Base-by-base conservation (phyloP, 2,329 filamentous ascomycete species). In the Curvularia lunata region DNA sequence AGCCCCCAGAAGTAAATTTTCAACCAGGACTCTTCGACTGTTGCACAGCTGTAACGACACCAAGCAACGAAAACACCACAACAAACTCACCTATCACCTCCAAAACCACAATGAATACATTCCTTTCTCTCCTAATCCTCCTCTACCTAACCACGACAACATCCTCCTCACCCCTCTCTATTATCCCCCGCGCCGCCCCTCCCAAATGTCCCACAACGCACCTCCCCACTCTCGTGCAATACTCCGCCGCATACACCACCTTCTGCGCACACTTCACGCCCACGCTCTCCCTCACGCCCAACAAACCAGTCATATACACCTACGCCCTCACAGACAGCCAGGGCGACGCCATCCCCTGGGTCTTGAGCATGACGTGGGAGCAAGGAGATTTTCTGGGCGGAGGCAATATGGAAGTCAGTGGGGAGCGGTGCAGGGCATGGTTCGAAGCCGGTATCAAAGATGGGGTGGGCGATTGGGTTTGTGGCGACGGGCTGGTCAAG, bases 261-360 rank as follows among this genome's bases (percentile, higher is more conserved):
- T 46, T 19, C 52, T 48, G 52, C 47, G n/a, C 12, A 1, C 50
- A 52, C 50, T 52, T 52, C 30, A 8, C 42, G 8, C 30, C 50
- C 21, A 12, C 1, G 0, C 21, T 5, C 0, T 27, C 12, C 12
- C 21, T 50, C 8, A 0, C 16, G 13, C 25, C 28, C 4, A 13
- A 32, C 7, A 5, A 34, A 8, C 13, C 23, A 16, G 16, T 50
- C 5, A 16, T 28, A 2, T 30, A 27, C 4, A 50, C 52, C 0
- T 50, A 49, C 30, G 5, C 2, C 4, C 30, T 55, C 1, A 8
- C 21, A 4, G 52, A 55, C 25, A 27, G 25, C n/a, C n/a, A 1
- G 4, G 19, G 7, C 2, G 52, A 38, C 2, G 21, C 40, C 0
- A 49, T 55, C 21, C 25, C 23, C 1, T 55, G 52, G 52, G 34